Evolutionary conservation across 2,329 filamentous ascomycete species (phyloP), one percentile per base, ranked within the genome.

Genomic region (Sporothrix humicola): DNA sequence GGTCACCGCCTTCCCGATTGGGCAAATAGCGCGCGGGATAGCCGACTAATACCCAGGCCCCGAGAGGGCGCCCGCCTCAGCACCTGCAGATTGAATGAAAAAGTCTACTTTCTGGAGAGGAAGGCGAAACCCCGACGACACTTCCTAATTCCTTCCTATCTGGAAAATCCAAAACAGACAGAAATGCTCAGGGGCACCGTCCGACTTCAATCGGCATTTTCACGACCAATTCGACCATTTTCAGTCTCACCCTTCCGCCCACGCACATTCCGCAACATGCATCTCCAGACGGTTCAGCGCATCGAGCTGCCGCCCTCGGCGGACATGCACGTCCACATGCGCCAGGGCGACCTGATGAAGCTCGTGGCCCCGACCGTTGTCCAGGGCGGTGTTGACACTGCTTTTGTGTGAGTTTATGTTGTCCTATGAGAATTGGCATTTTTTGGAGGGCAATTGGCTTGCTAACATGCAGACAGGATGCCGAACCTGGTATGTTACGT

Each of bases 281-380:
- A 78, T 72, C 78, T 82, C 61, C 76, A 78, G 71, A 78, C 73
- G 3, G 52, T 73, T 4, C 56, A 81, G 74, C 78, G 75, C 48
- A 79, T 80, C 59, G 86, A 89, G 83, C 85, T 92, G 78, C 89
- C 89, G 69, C 86, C 90, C 26, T 84, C 89, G 75, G 90, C 90
- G 71, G 90, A 92, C 81, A 89, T 92, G 82, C 89, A 91, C 78
- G 91, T 93, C 78, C 91, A 93, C 81, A 84, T 93, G 77, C 88
- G 91, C 44, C 89, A 93, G 80, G 91, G 87, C 23, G 84, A 87
- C 74, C 87, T 90, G 85, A 90, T 91, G 86, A 84, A 89, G 74
- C 78, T 85, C 48, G 86, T 88, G 26, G 83, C 82, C 61, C 85
- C 86, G 23, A 52, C 84, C 20, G 81, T 88, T 68, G 5, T 46